These are phyloP conservation scores for Volvariella volvacea DNA, from an alignment of 1,284 basidiomycete genomes.

Conservation along the genomic window DNA sequence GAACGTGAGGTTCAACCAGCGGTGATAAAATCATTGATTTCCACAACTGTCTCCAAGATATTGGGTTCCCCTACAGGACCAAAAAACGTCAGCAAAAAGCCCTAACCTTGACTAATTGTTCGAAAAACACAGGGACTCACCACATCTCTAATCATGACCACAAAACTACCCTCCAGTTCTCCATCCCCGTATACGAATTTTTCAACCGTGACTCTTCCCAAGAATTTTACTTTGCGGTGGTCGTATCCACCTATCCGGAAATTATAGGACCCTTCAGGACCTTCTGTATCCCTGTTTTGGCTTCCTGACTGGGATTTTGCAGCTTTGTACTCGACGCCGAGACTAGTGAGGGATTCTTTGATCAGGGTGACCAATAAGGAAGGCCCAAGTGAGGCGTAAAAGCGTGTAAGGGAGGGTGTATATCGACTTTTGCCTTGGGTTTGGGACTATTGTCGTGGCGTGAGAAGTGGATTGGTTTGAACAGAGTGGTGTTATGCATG, in stretches of 20 bases:
- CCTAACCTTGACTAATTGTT: too few relatives aligned
- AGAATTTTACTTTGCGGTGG: conserved; percentile 50
- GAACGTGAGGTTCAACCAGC: conserved; percentile 50
- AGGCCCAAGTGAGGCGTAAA: conserved; percentile 58
- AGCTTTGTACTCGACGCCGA: conserved; percentile 47
- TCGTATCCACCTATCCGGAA: conserved; percentile 63
- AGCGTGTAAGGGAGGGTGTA: conserved; percentile 67
- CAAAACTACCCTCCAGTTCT: conserved; percentile 45
- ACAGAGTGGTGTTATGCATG: background rate
- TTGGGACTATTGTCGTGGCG: conserved; percentile 49
- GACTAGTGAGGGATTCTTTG: conserved; percentile 37
- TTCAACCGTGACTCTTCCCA: conserved; percentile 67
- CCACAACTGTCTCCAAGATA: conserved; percentile 72
- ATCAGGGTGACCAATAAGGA: conserved; percentile 43
- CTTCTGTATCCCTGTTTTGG: conserved; percentile 10
- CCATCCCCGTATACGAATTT: conserved; percentile 36
- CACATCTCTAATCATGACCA: conserved; percentile 59
- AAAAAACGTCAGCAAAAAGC: conserved; percentile 3
- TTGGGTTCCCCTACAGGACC: conserved; percentile 54
- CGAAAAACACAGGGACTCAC: conserved; percentile 17
- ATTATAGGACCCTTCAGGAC: conserved; percentile 8
- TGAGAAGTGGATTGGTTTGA: conserved; percentile 2
- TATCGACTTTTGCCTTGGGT: conserved; percentile 65
- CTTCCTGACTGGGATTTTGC: conserved; percentile 11
- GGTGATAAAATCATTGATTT: conserved; percentile 48